Evolutionary conservation across 2,329 filamentous ascomycete species (phyloP), one percentile per base, ranked within the genome.

Genomic region (Talaromyces sp.): DNA sequence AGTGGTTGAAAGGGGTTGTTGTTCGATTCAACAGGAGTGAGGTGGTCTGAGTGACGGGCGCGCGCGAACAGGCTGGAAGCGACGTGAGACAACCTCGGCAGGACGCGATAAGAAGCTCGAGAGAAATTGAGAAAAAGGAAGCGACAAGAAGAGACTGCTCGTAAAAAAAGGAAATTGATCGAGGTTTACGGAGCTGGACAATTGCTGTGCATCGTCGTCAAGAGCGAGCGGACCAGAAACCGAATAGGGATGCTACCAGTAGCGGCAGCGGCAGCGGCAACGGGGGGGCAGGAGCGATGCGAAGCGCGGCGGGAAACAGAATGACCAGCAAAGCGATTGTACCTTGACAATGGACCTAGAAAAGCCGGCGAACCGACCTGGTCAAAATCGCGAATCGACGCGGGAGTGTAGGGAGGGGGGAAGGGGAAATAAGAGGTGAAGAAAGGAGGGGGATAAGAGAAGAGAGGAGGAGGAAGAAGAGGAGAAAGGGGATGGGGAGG

Each of bases 341-440:
- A 46, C 11, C 48, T 56, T 51, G 55, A 48, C 50, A 52, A 53
- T 28, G 3, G 54, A 62, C 60, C 54, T 58, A 31, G 50, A 43
- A 45, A 60, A 60, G 59, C 59, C 59, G 56, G 56, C 52, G 56
- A 56, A 48, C 46, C 59, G 58, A 51, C 60, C 55, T 58, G 60
- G 56, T 60, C 62, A 61, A 59, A 62, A 66, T 62, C 61, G 64
- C 57, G 56, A 57, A 58, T 60, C 53, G 59, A 63, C 64, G 58
- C 60, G 61, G 58, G 60, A 61, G 63, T 63, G 64, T 63, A 53
- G 59, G 46, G 61, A 33, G 57, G 50, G 48, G 52, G 21, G 33
- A 40, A 43, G 59, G 63, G 63, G 64, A 63, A 53, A 59, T 46
- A 62, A 33, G 57, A 51, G 48, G 53, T 21, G 33, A 40, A 43